Conservation (phyloP, 1,139 yeast genomes). For the Kodamaea fungicola region DNA sequence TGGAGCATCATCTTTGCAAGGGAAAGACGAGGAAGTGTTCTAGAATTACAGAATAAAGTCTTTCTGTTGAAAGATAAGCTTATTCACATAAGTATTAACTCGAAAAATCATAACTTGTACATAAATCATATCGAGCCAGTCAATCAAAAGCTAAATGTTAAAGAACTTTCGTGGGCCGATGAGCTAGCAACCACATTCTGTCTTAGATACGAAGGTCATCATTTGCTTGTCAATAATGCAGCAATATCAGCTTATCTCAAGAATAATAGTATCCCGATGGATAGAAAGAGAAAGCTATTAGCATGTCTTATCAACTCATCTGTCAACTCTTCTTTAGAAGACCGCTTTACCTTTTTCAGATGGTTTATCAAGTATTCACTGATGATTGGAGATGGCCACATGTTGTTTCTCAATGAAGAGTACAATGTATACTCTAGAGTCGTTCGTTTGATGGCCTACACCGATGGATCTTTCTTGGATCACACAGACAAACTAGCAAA, state of each 20-base stretch:
- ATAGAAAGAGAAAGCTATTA: slow-evolving; percentile 17
- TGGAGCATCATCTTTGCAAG: slow-evolving; percentile 17
- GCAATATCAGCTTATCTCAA: slow-evolving; percentile 14
- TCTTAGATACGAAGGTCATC: slow-evolving; percentile 14
- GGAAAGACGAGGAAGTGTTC: slow-evolving; percentile 5
- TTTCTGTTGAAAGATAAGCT: slow-evolving; percentile 17
- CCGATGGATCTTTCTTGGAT: slow-evolving; percentile 8
- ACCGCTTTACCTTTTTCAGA: slow-evolving; percentile 12
- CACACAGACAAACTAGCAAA: slow-evolving; percentile 7
- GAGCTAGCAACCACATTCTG: slow-evolving; percentile 18
- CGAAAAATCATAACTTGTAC: slow-evolving; percentile 18
- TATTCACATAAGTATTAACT: slow-evolving; percentile 21
- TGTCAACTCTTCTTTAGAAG: slow-evolving; percentile 5
- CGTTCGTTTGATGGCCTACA: slow-evolving; percentile 18
- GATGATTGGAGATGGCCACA: slow-evolving; percentile 19
- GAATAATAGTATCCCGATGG: slow-evolving; percentile 9
- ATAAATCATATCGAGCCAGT: slow-evolving; percentile 16
- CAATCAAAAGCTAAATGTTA: slow-evolving; percentile 2
- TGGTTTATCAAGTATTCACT: slow-evolving; percentile 18
- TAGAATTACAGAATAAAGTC: slow-evolving; percentile 14
- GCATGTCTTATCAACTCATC: slow-evolving; percentile 20
- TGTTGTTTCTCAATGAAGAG: slow-evolving; percentile 15
- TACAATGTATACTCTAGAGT: slow-evolving; percentile 17
- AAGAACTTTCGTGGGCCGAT: slow-evolving; percentile 21
- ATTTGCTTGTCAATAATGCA: slow-evolving; percentile 12